Evolutionary conservation across 83 land plant genomes (phyloP).

Genomic region (Picea engelmannii): DNA sequence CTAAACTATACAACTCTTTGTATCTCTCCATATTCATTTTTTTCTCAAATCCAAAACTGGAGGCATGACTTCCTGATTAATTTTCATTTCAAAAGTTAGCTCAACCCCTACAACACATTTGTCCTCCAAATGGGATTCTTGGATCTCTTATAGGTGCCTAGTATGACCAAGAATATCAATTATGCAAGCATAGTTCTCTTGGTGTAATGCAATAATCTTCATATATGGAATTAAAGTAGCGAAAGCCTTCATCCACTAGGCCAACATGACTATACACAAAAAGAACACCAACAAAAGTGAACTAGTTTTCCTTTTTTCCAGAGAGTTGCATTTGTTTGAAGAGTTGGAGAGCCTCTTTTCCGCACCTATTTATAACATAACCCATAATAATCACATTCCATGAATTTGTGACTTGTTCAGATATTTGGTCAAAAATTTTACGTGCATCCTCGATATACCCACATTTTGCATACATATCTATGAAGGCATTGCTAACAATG

Average conservation of each 20-base stretch:
- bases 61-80: not conserved
- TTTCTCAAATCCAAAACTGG: not conserved
- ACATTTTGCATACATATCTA: slow-evolving; percentile 10
- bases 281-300: not conserved
- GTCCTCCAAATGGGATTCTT: not conserved
- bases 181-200: not conserved
- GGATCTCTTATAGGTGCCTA: not conserved
- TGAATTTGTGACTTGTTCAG: not conserved
- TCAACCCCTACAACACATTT: not conserved
- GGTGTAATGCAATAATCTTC: not conserved
- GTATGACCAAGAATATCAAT: no score
- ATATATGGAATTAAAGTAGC: not conserved
- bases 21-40: not conserved
- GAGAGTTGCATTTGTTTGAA: not conserved
- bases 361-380: not conserved
- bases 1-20: not conserved
- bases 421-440: no score
- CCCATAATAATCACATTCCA: not conserved
- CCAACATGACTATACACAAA: not conserved
- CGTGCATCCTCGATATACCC: not conserved
- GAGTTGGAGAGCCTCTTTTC: no score
- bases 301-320: not conserved
- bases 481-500: slow-evolving; percentile 22
- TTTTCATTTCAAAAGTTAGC: not conserved
- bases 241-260: not conserved